Evolutionary conservation across 2,329 filamentous ascomycete genomes (phyloP), one percentile per base, ranked within the genome.

Genomic region (Colletotrichum caudatum): DNA sequence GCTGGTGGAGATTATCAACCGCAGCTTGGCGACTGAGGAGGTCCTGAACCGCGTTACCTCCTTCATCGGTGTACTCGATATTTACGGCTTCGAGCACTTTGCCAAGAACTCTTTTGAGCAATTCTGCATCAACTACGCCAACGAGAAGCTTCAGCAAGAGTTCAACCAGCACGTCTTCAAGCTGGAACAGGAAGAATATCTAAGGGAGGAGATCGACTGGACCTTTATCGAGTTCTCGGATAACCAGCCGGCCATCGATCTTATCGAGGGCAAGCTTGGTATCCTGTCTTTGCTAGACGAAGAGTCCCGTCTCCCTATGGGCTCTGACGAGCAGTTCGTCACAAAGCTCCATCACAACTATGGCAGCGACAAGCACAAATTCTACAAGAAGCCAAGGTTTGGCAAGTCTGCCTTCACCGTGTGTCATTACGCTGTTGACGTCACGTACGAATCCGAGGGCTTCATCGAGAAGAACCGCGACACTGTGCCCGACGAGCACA

Each of bases 121-220:
- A 81, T 99, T 99, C 83, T 99, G 96, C 84, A 99, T 99, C 89
- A 99, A 99, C 83, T 99, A 99, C 79, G 96, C 96, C 83, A 99
- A 99, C 82, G 96, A 99, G 83, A 99, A 99, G 84, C 86, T 99
- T 66, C 96, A 99, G 81, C 96, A 99, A 81, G 95, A 98, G 81
- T 99, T 99, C 87, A 99, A 99, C 83, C 94, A 97, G 80, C 96
- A 99, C 79, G 96, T 99, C 46, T 99, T 99, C 89, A 98, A 98
- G 82, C 89, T 99, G 29, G 96, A 99, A 81, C 96, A 99, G 81
- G 96, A 99, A 80, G 96, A 99, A 82, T 99, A 99, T 80, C 89
- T 98, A 51, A 91, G 92, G 66, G 96, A 99, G 83, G 88, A 98
- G 84, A 99, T 99, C 75, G 95, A 98, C 83, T 99, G 96, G 96